Base-by-base conservation (phyloP, 108 stramenopile genomes). In the Craspedostauros australis region DNA sequence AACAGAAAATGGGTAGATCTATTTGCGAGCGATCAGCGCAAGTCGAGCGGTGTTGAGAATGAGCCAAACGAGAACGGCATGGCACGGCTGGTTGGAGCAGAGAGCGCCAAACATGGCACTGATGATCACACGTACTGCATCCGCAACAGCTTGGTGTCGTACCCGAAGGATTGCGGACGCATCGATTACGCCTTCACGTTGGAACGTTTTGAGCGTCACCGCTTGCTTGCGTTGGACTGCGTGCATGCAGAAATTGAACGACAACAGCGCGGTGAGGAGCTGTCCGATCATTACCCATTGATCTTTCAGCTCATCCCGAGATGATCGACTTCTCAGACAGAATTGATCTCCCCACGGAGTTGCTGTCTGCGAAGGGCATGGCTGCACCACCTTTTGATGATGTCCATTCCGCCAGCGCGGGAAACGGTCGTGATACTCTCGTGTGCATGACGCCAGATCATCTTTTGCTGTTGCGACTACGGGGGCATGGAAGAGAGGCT, bases 241-340 rank as follows among this genome's bases (percentile, higher is more conserved):
- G 36, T 38, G 28, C 25, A 44, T 26, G 18, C 41, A 29, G 8
- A 28, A 22, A 46, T 54, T 29, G 22, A 26, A 15, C 41, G 21
- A 19, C 49, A 63, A 45, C 34, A 44, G 20, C 19, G 30, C 0
- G 62, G 62, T 5, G 36, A 63, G 4, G 62, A 63, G 18, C 39
- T 50, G 6, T 63, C 62, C 23, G 62, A 63, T 47, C 62, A 63
- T 25, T 63, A 63, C 46, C 49, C 62, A 18, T 16, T 63, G 28
- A 34, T 46, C 22, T 15, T 46, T 5, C 34, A 54, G 2, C 3
- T 63, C 16, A 15, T 63, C 11, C 62, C 60, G n/a, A n/a, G n/a
- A n/a, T n/a, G n/a, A n/a, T n/a, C n/a, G n/a, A n/a, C n/a, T n/a
- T n/a, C n/a, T n/a, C n/a, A n/a, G n/a, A n/a, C n/a, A n/a, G n/a